These are phyloP conservation scores for Ogataea methylovora DNA, from an alignment of 805 yeast genomes.

Conservation along the genomic window DNA sequence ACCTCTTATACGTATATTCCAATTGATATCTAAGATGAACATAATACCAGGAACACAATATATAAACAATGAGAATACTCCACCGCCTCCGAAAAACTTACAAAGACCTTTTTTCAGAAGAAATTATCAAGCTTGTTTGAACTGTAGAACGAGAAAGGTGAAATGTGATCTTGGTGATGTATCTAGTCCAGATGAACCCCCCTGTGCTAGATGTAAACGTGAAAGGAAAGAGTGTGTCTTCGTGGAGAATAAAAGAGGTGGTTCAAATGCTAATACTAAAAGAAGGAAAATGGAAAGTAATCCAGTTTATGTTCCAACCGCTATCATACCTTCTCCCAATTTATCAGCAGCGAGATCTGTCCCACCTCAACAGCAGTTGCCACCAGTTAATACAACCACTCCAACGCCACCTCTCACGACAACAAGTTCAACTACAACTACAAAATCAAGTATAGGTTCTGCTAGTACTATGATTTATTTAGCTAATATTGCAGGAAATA, in stretches of 20 bases:
- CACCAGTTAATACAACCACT: neutral
- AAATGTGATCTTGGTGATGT: slow-evolving; percentile 80
- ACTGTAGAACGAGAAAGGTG: slow-evolving; percentile 78
- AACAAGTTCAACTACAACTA: neutral
- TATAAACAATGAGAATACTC: too few species aligned
- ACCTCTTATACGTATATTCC: too few species aligned
- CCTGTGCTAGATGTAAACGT: slow-evolving; percentile 78
- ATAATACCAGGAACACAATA: too few species aligned
- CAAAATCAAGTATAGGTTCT: neutral
- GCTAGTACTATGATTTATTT: slow-evolving; percentile 60
- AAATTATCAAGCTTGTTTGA: slow-evolving; percentile 76
- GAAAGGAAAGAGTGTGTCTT: slow-evolving; percentile 74
- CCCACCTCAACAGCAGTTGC: neutral
- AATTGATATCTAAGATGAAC: too few species aligned
- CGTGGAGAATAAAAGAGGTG: slow-evolving; percentile 51
- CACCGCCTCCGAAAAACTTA: too few species aligned
- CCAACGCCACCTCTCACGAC: neutral
- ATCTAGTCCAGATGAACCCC: slow-evolving; percentile 66
- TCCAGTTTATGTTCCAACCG: neutral
- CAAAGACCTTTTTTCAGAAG: slow-evolving; percentile 55
- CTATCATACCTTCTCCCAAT: neutral
- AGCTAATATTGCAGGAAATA: slow-evolving; percentile 75
- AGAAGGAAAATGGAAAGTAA: slow-evolving; percentile 7
- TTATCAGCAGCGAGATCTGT: slow-evolving; percentile 1
- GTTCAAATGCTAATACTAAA: slow-evolving; percentile 30